Evolutionary conservation across 345 rosid species (phyloP).

Genomic region (Ricinus communis): DNA sequence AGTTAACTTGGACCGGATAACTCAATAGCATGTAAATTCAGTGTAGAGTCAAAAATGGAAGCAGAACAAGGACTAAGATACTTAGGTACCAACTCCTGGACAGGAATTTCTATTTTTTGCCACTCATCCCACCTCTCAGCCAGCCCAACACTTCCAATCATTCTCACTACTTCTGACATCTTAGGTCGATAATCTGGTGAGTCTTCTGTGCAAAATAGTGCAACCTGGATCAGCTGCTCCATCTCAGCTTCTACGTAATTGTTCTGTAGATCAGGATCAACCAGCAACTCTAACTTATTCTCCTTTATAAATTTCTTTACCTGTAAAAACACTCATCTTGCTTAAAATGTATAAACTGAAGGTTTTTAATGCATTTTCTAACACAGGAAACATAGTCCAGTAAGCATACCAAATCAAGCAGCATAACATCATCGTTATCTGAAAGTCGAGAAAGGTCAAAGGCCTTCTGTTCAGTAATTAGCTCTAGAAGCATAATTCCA

Average conservation of each 20-base stretch:
- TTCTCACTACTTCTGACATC: slow-evolving; percentile 11
- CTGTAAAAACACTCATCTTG: neutral
- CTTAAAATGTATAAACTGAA: no score
- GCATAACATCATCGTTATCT: neutral
- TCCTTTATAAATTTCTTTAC: neutral
- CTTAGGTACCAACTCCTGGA: neutral
- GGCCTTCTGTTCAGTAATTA: slow-evolving; percentile 16
- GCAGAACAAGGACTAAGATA: neutral
- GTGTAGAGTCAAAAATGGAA: neutral
- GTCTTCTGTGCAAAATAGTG: slow-evolving; percentile 16
- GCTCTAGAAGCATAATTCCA: slow-evolving; percentile 17
- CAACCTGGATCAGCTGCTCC: slow-evolving; percentile 15
- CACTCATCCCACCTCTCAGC: slow-evolving; percentile 13
- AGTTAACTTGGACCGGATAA: slow-evolving; percentile 12
- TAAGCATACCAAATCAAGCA: slow-evolving; percentile 20
- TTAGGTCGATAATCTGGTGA: slow-evolving; percentile 11
- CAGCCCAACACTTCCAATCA: slow-evolving; percentile 13
- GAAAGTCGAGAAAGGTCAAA: slow-evolving; percentile 11
- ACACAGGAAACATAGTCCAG: neutral
- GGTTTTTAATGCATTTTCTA: no score
- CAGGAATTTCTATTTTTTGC: neutral
- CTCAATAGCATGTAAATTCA: neutral
- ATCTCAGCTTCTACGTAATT: slow-evolving; percentile 2
- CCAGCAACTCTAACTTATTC: neutral
- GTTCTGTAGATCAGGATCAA: slow-evolving; percentile 4